Evolutionary conservation across 805 yeast species (phyloP).

Genomic region (Komagataella pseudopastoris): DNA sequence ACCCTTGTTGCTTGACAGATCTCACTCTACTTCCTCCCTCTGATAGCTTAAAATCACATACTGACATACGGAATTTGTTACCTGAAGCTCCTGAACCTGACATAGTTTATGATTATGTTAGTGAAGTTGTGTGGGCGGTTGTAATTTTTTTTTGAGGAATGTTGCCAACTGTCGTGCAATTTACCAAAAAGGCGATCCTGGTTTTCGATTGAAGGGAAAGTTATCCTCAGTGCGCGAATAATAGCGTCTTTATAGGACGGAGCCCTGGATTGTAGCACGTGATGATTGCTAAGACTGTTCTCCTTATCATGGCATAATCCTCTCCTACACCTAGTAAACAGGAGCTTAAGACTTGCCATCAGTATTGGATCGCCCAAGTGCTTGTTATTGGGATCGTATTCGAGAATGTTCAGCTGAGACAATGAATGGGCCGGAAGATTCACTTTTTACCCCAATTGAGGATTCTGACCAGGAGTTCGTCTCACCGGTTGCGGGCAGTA

Average conservation of each 20-base stretch:
- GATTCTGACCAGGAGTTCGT: background rate
- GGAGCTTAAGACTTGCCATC: background rate
- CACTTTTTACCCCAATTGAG: background rate
- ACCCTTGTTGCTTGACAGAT: background rate
- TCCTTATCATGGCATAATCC: background rate
- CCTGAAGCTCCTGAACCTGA: constrained; percentile 96
- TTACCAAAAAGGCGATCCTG: background rate
- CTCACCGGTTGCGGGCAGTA: background rate
- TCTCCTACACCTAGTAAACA: background rate
- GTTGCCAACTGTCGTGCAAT: background rate
- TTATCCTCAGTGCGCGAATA: background rate
- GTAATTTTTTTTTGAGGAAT: background rate
- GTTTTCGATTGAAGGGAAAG: background rate
- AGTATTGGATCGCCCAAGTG: background rate
- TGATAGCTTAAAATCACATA: constrained; percentile 33
- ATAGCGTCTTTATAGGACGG: background rate
- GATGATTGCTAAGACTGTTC: background rate
- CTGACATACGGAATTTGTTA: constrained; percentile 99
- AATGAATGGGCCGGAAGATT: background rate
- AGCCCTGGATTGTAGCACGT: background rate
- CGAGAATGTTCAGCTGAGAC: background rate
- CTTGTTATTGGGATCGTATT: background rate
- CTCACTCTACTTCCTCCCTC: background rate
- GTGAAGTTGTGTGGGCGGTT: background rate
- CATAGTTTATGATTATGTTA: constrained; percentile 29